Evolutionary conservation across 1,139 yeast species (phyloP), one percentile per base, ranked within the genome.

Genomic region (Pichia cactophila): DNA sequence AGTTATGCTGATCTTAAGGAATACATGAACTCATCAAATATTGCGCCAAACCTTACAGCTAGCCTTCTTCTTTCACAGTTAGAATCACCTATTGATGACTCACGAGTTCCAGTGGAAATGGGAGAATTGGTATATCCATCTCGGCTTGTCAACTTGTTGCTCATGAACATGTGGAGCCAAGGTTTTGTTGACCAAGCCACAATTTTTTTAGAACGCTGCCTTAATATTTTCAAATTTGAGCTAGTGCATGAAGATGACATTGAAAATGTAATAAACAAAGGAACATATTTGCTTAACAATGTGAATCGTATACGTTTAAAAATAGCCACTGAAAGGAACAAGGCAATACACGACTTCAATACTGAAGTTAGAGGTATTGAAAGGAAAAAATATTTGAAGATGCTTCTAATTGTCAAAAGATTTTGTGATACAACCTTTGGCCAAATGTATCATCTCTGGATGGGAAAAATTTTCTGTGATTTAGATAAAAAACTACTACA

Each of bases 91-190:
- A 33, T 41, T 16, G 86, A 94, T 33, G 83, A 90, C 50, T 86
- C 85, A 54, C 78, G 80, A n/a, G 81, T 86, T 43, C 88, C 84
- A 61, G 73, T 86, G 55, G 81, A 92, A 12, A 77, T 89, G 61
- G 88, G 88, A 64, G 97, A 92, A 65, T 94, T 90, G 28, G 75
- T 92, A 48, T 90, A 88, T 80, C 98, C 98, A 37, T 94, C 97
- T 1, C 83, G 96, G 71, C 86, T 92, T 54, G 82, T 92, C 58
- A 88, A 89, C 59, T 83, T 89, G 56, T 83, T 92, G 42, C 75
- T 92, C 53, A 83, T 94, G 59, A 97, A 92, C 65, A 88, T 92
- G 97, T 92, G 98, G 99, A 79, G 97, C 67, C 74, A 88, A 50
- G 97, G 97, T 1, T 76, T 88, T 61, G 86, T 96, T 41, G 83